A percentile compares a stretch with the other conserved stretches of the same genome.
These are phyloP conservation scores for Handroanthus guayacan DNA, from an alignment of 257 asterid species.

Conservation along the genomic window DNA sequence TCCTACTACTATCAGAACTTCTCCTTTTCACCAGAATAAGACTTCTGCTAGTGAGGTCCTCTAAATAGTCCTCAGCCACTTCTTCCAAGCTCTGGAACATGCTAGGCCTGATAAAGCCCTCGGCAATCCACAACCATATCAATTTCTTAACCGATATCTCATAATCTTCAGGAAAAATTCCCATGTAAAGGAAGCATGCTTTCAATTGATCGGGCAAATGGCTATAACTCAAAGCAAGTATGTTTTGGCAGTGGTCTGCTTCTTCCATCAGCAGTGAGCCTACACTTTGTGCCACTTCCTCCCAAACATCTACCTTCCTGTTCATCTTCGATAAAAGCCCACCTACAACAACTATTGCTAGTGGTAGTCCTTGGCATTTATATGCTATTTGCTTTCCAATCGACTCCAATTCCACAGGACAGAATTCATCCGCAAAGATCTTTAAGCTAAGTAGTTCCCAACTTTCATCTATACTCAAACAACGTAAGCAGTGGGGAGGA, in stretches of 20 bases:
- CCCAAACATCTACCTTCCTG: too few species aligned
- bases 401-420: too few species aligned
- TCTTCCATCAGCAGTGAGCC: too few species aligned
- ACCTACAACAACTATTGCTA: too few species aligned
- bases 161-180: slow-evolving; percentile 36
- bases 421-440: neutral
- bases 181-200: slow-evolving; percentile 37
- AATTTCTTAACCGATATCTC: slow-evolving; percentile 29
- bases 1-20: slow-evolving; percentile 33
- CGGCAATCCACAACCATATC: slow-evolving; percentile 40
- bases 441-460: slow-evolving; percentile 37
- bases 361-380: too few species aligned
- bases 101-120: slow-evolving; percentile 34
- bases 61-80: slow-evolving; percentile 35
- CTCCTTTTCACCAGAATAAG: slow-evolving; percentile 34
- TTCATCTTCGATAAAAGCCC: too few species aligned
- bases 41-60: slow-evolving; percentile 38
- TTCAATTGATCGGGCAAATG: slow-evolving; percentile 37
- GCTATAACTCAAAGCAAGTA: slow-evolving; percentile 29
- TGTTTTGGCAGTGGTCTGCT: too few species aligned
- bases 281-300: too few species aligned
- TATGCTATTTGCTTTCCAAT: too few species aligned
- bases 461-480: slow-evolving; percentile 28
- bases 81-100: slow-evolving; percentile 34
- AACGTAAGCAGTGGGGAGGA: slow-evolving; percentile 13